Evolutionary conservation across 257 asterid genomes (phyloP), one percentile per base, ranked within the genome.

Genomic region (Solanum tacnaense): DNA sequence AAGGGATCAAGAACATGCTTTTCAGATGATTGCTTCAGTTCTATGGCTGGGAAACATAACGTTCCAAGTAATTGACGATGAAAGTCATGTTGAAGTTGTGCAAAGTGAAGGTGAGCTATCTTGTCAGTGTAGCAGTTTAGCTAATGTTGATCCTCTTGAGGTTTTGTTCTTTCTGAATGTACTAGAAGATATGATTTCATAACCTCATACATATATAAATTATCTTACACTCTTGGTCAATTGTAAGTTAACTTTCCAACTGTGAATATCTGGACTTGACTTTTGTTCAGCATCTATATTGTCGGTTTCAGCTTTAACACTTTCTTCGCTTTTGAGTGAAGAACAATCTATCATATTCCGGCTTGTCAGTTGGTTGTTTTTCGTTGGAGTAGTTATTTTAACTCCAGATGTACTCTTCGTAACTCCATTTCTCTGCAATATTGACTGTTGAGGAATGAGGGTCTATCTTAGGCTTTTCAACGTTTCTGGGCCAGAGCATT

Each of bases 11-110:
- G 96, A 94, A 88, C 95, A 91, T 52, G 92, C 89, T 88, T 95
- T 97, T 88, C 94, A 92, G 93, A 92, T 96, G 96, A 93, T 95
- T 90, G 96, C 99, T 89, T 96, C 99, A 44, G 96, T 97, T 85
- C 89, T 97, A 89, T 97, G 99, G 99, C 92, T 97, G 90, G 99
- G 99, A 86, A 95, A 97, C 93, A 95, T 96, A 87, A 92, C 98
- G 13, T 97, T 97, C 92, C 90, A 86, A 74, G 98, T 92, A 44
- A 91, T 89, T 72, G 96, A 93, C 94, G 88, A 91, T 79, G 98
- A 92, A 91, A 92, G 92, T 91, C 95, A 93, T 88, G 88, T 93
- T 81, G 98, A 96, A 87, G 94, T 96, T 79, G 95, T 92, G 73
- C 89, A 89, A 89, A 93, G 92, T 92, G 99, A 97, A 97, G 99